These are phyloP conservation scores for Sanghuangporus sanghuang DNA, from an alignment of 1,284 basidiomycete genomes.

Conservation along the genomic window DNA sequence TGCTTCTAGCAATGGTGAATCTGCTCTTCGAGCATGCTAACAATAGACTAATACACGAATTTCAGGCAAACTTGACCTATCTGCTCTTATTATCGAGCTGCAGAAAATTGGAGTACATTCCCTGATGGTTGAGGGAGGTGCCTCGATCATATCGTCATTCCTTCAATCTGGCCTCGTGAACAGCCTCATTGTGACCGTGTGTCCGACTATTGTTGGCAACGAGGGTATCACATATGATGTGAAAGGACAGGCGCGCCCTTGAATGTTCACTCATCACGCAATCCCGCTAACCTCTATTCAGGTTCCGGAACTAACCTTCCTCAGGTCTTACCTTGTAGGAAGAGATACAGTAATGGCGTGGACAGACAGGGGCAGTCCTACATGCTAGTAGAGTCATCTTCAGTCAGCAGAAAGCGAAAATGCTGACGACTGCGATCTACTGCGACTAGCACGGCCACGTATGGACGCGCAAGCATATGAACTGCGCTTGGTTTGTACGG, in stretches of 20 bases:
- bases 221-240: slow-evolving; percentile 60
- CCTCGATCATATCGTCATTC: slow-evolving; percentile 77
- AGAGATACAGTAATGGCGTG: slow-evolving; percentile 36
- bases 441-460: not conserved
- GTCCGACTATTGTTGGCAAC: slow-evolving; percentile 74
- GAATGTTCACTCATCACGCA: not conserved
- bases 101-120: slow-evolving; percentile 49
- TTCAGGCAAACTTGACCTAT: slow-evolving; percentile 15
- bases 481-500: not conserved
- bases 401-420: not conserved
- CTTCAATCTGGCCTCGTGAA: slow-evolving; percentile 56
- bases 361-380: not conserved
- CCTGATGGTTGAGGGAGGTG: slow-evolving; percentile 96
- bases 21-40: slow-evolving; percentile 8
- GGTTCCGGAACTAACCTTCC: slow-evolving; percentile 29
- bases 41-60: slow-evolving; percentile 25
- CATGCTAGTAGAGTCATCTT: not conserved
- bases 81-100: not conserved
- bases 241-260: slow-evolving; percentile 14
- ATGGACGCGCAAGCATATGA: not conserved
- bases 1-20: slow-evolving; percentile 26
- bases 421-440: not conserved
- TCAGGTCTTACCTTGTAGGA: slow-evolving; percentile 35
- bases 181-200: slow-evolving; percentile 75
- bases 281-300: slow-evolving; percentile 18